phyloP scores from a whole-genome alignment of 2,329 filamentous ascomycete genomes.

The Diaporthe sp. region DNA sequence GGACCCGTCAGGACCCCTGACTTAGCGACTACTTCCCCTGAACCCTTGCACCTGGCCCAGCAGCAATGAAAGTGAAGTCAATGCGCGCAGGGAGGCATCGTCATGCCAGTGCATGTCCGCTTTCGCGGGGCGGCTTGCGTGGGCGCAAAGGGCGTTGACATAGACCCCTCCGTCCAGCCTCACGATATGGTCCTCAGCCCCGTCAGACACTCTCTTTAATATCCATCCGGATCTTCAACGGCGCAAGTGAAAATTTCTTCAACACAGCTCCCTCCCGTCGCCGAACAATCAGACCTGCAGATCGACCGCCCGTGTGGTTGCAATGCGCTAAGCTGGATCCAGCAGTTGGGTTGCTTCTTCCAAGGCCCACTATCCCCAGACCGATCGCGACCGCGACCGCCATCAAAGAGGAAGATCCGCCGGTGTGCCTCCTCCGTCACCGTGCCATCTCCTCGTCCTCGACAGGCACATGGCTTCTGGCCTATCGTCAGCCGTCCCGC shows the following conservation, averaged over 20 bases:
- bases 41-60: constrained; percentile 20
- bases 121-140: not conserved
- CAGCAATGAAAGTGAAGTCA: constrained; percentile 12
- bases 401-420: constrained; percentile 5
- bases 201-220: not conserved
- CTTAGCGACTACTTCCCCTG: constrained; percentile 22
- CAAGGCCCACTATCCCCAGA: constrained; percentile 14
- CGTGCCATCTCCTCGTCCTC: not conserved
- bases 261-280: constrained; percentile 15
- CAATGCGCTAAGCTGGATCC: constrained; percentile 32
- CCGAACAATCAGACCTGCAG: constrained; percentile 9
- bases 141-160: not conserved
- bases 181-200: not conserved
- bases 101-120: constrained; percentile 11
- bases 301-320: constrained; percentile 15
- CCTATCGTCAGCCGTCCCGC: constrained; percentile 68
- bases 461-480: constrained; percentile 64
- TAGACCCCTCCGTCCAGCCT: not conserved
- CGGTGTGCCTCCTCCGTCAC: not conserved
- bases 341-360: constrained; percentile 26
- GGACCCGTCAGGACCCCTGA: constrained; percentile 27
- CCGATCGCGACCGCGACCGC: constrained; percentile 21
- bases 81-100: constrained; percentile 14
- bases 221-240: not conserved
- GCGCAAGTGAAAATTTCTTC: not conserved